Evolutionary conservation across 192 early-diverging fungal species (phyloP).

Genomic region (Endogone sp.): DNA sequence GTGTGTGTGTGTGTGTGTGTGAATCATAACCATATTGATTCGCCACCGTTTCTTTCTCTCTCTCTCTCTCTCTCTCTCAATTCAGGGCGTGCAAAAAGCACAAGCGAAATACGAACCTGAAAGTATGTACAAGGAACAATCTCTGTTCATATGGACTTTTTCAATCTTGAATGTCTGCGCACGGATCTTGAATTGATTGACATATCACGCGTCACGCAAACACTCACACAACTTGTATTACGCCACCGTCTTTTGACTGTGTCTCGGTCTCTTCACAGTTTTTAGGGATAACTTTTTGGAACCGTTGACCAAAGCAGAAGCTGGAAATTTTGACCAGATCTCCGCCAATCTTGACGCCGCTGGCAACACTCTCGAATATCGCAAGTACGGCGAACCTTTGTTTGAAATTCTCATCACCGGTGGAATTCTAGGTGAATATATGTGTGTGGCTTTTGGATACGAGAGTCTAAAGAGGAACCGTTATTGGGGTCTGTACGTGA

Average conservation of each 20-base stretch:
- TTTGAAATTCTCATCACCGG: constrained; percentile 94
- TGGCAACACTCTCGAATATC: constrained; percentile 89
- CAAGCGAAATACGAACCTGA: constrained; percentile 62
- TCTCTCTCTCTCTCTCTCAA: too few relatives aligned
- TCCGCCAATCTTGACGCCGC: constrained; percentile 70
- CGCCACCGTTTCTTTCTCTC: too few relatives aligned
- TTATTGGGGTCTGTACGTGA: too few relatives aligned
- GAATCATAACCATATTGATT: too few relatives aligned
- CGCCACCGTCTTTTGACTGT: background rate
- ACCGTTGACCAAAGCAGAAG: constrained; percentile 37
- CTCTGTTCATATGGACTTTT: background rate
- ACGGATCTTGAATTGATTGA: background rate
- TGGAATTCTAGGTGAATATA: constrained; percentile 70
- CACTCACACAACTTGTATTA: background rate
- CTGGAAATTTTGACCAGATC: constrained; percentile 71
- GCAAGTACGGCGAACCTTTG: constrained; percentile 91
- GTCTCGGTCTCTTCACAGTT: constrained; percentile 29
- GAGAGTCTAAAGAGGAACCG: too few relatives aligned
- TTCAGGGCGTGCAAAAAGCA: constrained; percentile 64
- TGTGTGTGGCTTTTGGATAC: too few relatives aligned
- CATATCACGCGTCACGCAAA: background rate
- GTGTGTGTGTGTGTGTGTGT: too few relatives aligned
- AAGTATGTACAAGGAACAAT: constrained; percentile 32
- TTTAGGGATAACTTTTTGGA: constrained; percentile 57
- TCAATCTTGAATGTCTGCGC: background rate